Percentiles rank a stretch among this genome's conserved stretches.
Conservation (phyloP, 345 rosid genomes). For the Boechera divaricarpa region DNA sequence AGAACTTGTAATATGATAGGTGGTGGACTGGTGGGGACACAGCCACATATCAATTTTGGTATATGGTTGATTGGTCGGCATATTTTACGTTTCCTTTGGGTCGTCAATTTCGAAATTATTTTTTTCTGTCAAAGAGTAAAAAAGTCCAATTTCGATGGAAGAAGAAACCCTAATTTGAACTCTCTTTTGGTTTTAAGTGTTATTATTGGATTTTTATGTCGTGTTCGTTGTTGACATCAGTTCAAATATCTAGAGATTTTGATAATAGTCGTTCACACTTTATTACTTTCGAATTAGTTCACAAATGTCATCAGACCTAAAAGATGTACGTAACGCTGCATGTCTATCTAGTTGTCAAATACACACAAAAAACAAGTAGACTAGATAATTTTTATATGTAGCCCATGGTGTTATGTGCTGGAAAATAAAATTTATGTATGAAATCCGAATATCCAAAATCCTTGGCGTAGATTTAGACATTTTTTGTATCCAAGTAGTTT, state of each 20-base stretch:
- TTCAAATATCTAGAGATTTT: constrained; percentile 13
- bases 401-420: background rate
- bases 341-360: background rate
- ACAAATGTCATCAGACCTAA: background rate
- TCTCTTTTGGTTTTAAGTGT: constrained; percentile 29
- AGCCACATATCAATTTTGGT: constrained; percentile 32
- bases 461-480: background rate
- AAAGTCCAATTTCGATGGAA: constrained; percentile 33
- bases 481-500: background rate
- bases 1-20: constrained; percentile 26
- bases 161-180: constrained; percentile 36
- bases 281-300: background rate
- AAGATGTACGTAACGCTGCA: background rate
- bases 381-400: background rate
- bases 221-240: background rate
- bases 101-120: background rate
- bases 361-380: background rate
- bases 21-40: constrained; percentile 39
- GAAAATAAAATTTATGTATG: background rate
- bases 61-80: constrained; percentile 22
- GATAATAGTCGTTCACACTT: background rate
- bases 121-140: background rate
- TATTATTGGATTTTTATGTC: constrained; percentile 8
- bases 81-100: constrained; percentile 14
- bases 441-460: background rate